Evolutionary conservation across 495 filamentous ascomycete genomes (phyloP), one percentile per base, ranked within the genome.

Genomic region (Elaphomyces granulatus): DNA sequence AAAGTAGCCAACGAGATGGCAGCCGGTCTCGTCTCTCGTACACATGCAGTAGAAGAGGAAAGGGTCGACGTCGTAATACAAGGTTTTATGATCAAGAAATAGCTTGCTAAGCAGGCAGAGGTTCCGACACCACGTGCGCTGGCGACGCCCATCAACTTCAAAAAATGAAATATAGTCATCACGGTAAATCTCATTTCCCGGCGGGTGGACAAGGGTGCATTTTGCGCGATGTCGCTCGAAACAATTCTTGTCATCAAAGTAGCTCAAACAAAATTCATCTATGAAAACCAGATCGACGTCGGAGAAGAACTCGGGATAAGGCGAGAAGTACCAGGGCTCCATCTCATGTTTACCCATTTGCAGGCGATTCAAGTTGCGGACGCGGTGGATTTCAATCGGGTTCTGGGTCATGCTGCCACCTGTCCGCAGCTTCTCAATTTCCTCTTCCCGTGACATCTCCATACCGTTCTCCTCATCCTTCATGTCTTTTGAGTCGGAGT

Each of bases 31-130:
- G 43, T 84, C 82, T 40, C 86, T 75, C 10, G 76, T 81, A 38
- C 77, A 81, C 90, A 98, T 98, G 72, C 87, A 88, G 64, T 98
- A 98, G 68, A 96, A 98, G 8, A 96, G 65, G 60, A 98, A 98
- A 7, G 90, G 90, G 52, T 98, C 90, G 38, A 98, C 90, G 50
- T 98, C 90, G 63, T 96, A 98, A 70, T 94, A 98, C n/a, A 98
- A 80, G 6, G 90, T 96, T 59, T 98, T 98, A 66, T 96, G 90
- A 50, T 96, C 90, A 18, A 98, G 76, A 62, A 98, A 98, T 54
- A 95, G 80, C 54, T 98, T 98, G 42, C 76, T 85, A 3, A 98
- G 69, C 0, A 98, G 68, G 58, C 90, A 96, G 16, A 98, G 70
- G 48, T 98, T 98, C 3, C 90, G 84, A 46, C 92, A 96, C 87